A percentile compares a stretch with the other conserved stretches of the same genome.
phyloP scores from a whole-genome alignment of 331 rosid genomes.

The Spiraea crenata region DNA sequence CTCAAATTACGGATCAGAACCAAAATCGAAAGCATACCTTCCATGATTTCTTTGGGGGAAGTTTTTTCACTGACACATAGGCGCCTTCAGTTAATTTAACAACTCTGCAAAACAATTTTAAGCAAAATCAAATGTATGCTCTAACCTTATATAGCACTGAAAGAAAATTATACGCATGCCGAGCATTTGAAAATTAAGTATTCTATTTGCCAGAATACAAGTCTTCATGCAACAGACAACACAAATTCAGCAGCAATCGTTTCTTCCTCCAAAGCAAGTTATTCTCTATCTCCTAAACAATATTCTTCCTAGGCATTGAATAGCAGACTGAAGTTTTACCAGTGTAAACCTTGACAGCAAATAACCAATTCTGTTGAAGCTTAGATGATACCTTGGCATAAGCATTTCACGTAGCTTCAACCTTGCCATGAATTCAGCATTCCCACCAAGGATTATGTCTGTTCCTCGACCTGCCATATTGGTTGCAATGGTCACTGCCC shows the following conservation, averaged over 20 bases:
- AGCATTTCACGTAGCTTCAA: slow-evolving; percentile 92
- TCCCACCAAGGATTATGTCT: slow-evolving; percentile 97
- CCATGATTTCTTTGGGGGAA: slow-evolving; percentile 81
- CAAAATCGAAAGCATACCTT: slow-evolving; percentile 50
- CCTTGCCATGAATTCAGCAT: slow-evolving; percentile 98
- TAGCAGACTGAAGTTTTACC: background rate
- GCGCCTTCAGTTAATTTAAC: slow-evolving; percentile 74
- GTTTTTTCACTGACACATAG: slow-evolving; percentile 85
- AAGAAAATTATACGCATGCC: background rate
- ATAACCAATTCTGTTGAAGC: slow-evolving; percentile 17
- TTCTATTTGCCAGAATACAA: slow-evolving; percentile 11
- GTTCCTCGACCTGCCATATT: slow-evolving; percentile 99
- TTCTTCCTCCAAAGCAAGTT: slow-evolving; percentile 4
- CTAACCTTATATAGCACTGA: slow-evolving; percentile 20
- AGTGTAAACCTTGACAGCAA: slow-evolving; percentile 10
- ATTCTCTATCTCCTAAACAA: background rate
- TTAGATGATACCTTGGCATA: slow-evolving; percentile 73
- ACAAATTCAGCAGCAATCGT: slow-evolving; percentile 13
- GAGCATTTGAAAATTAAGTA: slow-evolving; percentile 1
- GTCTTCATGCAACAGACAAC: background rate
- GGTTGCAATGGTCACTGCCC: slow-evolving; percentile 96
- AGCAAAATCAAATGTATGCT: slow-evolving; percentile 23
- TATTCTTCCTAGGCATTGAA: background rate
- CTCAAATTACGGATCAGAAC: slow-evolving; percentile 18
- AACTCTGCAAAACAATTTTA: slow-evolving; percentile 61